Evolutionary conservation across 2,329 filamentous ascomycete genomes (phyloP), one percentile per base, ranked within the genome.

Genomic region (Fusarium cicatricum): DNA sequence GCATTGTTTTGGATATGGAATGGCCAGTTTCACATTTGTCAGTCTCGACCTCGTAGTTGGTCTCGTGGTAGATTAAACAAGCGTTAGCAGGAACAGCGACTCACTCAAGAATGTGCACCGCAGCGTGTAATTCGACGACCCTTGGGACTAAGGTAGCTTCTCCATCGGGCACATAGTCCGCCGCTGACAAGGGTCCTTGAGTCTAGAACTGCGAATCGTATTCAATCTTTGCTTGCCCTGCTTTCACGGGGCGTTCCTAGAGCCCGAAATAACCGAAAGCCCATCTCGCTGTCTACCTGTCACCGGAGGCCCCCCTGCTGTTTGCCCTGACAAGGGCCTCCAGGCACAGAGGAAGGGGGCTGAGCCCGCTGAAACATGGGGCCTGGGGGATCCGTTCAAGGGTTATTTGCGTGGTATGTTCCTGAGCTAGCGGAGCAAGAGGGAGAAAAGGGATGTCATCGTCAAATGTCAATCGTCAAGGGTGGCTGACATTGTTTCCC

Each of bases 301-400:
- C 44, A 53, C 33, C 38, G 50, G 43, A 34, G 38, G 39, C 21
- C 11, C 29, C 36, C 29, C 29, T 32, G 29, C 10, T 14, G 21
- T 28, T 15, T 34, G 16, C 44, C 45, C 36, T 52, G 41, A 44
- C 39, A 28, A 39, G 44, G 52, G 46, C 51, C 15, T 40, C 51
- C 19, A 14, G 12, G 32, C 38, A 36, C 29, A 36, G 19, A 21
- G 10, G 32, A 34, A 23, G 42, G 60, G 48, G 60, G 58, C 54
- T 52, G 51, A 65, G 45, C 51, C 62, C 55, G 17, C 61, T 65
- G 64, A 65, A 67, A 66, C 64, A 66, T 66, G 52, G 43, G 60
- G 51, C 29, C 38, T 43, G 16, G 11, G 42, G 34, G 12, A 11
- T 46, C 16, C 21, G 42, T 17, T 52, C 38, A 23, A 33, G n/a